Evolutionary conservation across 78 protist species (phyloP), one percentile per base, ranked within the genome.

Genomic region (Dictyostelium capitatum): DNA sequence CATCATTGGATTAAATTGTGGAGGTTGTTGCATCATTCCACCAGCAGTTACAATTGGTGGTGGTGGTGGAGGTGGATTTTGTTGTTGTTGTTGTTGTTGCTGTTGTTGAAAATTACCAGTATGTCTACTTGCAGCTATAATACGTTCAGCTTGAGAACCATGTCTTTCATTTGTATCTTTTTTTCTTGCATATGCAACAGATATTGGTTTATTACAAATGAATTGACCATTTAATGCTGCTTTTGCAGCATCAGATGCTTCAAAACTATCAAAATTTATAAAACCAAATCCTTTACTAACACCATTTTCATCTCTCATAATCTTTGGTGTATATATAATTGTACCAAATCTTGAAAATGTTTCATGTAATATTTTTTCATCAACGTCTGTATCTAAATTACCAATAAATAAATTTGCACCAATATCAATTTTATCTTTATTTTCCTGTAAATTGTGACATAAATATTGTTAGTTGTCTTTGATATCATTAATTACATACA

Each of bases 321-420:
- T 57, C 97, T 94, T 96, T 12, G 99, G 98, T 1, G 98, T 75
- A 3, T 70, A 79, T 5, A 95, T 10, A 72, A 99, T 82, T 14
- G 69, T 53, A 10, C 99, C 99, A 89, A 99, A 99, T 6, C 97
- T 94, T 47, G 80, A 30, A 95, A 99, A 99, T 28, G 99, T 97
- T 79, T 99, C 99, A 75, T 91, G 92, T 41, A 99, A 90, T 89
- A 97, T 82, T 93, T 97, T 98, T 95, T 98, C 99, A 82, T 98
- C 99, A 19, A 98, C 98, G 1, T 97, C 98, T 5, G 97, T 79
- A 62, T 94, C 99, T 25, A 99, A 93, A 77, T 98, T 98, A 59
- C 99, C 99, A 20, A 99, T 64, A 82, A 98, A 99, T 19, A 99
- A 73, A 74, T 98, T 98, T 20, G 99, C 99, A 2, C 98, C 98